A percentile compares a stretch with the other conserved stretches of the same genome.
Conservation (phyloP, 176 grass and related monocot genomes). For the Cenchrus americanus region DNA sequence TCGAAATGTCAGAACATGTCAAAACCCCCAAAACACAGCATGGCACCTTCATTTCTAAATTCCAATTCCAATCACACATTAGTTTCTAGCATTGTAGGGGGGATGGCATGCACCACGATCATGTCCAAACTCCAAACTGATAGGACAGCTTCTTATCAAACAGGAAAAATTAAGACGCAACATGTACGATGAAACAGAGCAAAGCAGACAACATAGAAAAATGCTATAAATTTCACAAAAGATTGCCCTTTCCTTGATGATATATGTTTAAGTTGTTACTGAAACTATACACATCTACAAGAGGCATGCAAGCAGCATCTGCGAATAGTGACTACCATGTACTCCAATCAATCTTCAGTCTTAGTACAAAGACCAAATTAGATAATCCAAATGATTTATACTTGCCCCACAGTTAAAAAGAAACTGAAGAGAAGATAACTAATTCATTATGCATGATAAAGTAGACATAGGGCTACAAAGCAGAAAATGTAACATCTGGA, state of each 20-base stretch:
- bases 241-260: background rate
- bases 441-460: background rate
- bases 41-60: background rate
- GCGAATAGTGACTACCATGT: background rate
- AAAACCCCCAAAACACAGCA: background rate
- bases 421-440: background rate
- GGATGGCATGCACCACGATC: background rate
- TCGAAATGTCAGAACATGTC: background rate
- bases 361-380: background rate
- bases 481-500: background rate
- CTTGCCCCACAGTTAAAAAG: background rate
- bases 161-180: conserved; percentile 12
- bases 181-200: conserved; percentile 24
- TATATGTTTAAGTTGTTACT: conserved; percentile 2
- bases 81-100: background rate
- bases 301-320: conserved; percentile 13
- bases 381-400: conserved; percentile 20
- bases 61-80: background rate
- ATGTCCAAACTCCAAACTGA: background rate
- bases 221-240: background rate
- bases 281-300: conserved; percentile 21
- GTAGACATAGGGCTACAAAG: conserved; percentile 13
- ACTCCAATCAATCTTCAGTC: conserved; percentile 1
- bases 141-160: conserved; percentile 19
- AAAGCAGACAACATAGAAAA: background rate